Conservation (phyloP, 306 rosid genomes). For the Senna siamea region DNA sequence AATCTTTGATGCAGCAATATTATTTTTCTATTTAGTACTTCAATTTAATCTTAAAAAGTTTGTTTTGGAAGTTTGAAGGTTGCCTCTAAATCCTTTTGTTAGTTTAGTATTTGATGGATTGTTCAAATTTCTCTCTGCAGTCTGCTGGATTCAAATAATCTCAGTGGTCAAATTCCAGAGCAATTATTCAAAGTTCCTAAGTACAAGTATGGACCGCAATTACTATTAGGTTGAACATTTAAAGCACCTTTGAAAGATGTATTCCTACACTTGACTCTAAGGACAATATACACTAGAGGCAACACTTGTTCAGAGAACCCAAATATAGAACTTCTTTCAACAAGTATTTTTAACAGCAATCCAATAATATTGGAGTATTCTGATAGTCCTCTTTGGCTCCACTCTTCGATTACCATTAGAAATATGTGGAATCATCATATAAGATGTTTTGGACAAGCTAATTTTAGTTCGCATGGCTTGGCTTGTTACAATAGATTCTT, state of each 20-base stretch:
- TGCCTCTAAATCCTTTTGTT: slow-evolving; percentile 12
- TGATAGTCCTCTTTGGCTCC: slow-evolving; percentile 19
- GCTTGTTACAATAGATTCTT: background rate
- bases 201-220: slow-evolving; percentile 63
- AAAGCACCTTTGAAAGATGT: slow-evolving; percentile 9
- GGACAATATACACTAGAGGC: background rate
- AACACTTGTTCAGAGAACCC: background rate
- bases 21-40: background rate
- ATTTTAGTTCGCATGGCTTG: background rate
- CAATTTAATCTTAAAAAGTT: background rate
- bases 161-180: slow-evolving; percentile 74
- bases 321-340: slow-evolving; percentile 11
- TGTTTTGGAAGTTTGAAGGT: slow-evolving; percentile 2
- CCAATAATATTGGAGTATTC: slow-evolving; percentile 28
- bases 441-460: slow-evolving; percentile 13
- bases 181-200: slow-evolving; percentile 57
- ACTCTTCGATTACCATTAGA: slow-evolving; percentile 11
- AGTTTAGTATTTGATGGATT: slow-evolving; percentile 41
- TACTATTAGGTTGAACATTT: slow-evolving; percentile 11
- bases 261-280: slow-evolving; percentile 5
- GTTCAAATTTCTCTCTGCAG: slow-evolving; percentile 57
- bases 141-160: slow-evolving; percentile 66
- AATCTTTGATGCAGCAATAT: slow-evolving; percentile 30
- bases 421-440: slow-evolving; percentile 7
- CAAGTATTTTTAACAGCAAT: slow-evolving; percentile 14